A percentile compares a stretch with the other conserved stretches of the same genome.
Conservation (phyloP, 306 rosid species). For the Cicer judaicum region DNA sequence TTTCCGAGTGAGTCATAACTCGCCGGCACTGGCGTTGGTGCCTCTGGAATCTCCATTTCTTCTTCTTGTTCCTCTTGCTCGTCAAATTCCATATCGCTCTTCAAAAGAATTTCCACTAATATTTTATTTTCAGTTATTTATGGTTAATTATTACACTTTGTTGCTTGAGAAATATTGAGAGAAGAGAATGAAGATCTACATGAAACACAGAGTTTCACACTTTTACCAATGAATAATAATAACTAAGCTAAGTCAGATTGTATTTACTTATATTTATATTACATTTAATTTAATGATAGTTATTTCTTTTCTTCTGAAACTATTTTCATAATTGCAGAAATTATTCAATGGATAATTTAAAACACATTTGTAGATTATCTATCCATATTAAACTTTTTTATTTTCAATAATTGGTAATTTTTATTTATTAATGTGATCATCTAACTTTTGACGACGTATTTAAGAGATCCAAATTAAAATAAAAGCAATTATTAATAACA, state of each 20-base stretch:
- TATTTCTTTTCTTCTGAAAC: neutral
- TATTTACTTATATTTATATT: slow-evolving; percentile 23
- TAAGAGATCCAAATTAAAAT: neutral
- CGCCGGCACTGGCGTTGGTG: slow-evolving; percentile 44
- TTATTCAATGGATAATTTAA: too few relatives aligned
- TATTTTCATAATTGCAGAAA: too few relatives aligned
- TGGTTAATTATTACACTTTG: neutral
- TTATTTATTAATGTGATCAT: too few relatives aligned
- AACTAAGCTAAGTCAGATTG: slow-evolving; percentile 39
- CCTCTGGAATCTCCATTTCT: slow-evolving; percentile 60
- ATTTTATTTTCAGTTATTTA: neutral
- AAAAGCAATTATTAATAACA: neutral
- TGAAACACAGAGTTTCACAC: slow-evolving; percentile 12
- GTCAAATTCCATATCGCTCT: slow-evolving; percentile 71
- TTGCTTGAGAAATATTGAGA: slow-evolving; percentile 18
- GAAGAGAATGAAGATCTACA: slow-evolving; percentile 41
- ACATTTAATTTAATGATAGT: neutral
- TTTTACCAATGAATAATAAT: slow-evolving; percentile 44
- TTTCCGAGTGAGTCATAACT: slow-evolving; percentile 57
- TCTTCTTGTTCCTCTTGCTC: slow-evolving; percentile 73
- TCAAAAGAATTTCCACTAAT: neutral
- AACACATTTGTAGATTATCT: too few relatives aligned
- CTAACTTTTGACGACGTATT: too few relatives aligned
- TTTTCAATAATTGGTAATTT: too few relatives aligned
- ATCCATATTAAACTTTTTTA: too few relatives aligned